phyloP scores from a whole-genome alignment of 192 early-diverging fungal genomes.

The Coemansia pectinata region DNA sequence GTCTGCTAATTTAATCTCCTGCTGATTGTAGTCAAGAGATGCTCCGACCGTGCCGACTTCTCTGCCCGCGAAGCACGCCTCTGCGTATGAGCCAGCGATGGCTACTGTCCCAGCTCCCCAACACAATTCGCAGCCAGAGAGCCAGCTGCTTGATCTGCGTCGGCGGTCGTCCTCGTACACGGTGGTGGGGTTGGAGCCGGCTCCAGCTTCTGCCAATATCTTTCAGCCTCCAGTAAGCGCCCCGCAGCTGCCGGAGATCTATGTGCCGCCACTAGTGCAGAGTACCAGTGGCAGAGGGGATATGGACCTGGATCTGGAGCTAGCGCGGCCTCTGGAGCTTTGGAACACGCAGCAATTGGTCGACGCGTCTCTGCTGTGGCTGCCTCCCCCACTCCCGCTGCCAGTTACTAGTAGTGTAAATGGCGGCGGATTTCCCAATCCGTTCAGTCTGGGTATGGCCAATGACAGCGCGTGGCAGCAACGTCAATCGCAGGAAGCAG shows the following conservation, averaged over 20 bases:
- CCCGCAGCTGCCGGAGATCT: conserved; percentile 7
- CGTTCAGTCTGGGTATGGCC: not conserved
- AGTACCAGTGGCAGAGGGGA: not conserved
- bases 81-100: not conserved
- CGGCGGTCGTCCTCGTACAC: conserved; percentile 39
- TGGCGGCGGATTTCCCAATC: not conserved
- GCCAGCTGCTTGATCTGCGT: conserved; percentile 17
- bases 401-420: not conserved
- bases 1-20: not conserved
- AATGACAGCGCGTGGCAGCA: conserved; percentile 9
- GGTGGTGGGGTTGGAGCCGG: conserved; percentile 8
- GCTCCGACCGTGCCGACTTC: not conserved
- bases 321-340: conserved; percentile 50
- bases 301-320: conserved; percentile 32
- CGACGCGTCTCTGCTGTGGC: conserved; percentile 27
- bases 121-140: not conserved
- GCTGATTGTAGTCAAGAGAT: not conserved
- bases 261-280: not conserved
- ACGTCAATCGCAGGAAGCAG: conserved; percentile 1
- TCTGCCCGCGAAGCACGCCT: not conserved
- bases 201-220: not conserved
- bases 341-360: conserved; percentile 26
- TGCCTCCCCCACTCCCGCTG: conserved; percentile 5
- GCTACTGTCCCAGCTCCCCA: not conserved
- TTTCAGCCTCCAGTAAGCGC: not conserved